These are phyloP conservation scores for Lachnellula subtilissima DNA, from an alignment of 2,329 filamentous ascomycete species.

Conservation along the genomic window DNA sequence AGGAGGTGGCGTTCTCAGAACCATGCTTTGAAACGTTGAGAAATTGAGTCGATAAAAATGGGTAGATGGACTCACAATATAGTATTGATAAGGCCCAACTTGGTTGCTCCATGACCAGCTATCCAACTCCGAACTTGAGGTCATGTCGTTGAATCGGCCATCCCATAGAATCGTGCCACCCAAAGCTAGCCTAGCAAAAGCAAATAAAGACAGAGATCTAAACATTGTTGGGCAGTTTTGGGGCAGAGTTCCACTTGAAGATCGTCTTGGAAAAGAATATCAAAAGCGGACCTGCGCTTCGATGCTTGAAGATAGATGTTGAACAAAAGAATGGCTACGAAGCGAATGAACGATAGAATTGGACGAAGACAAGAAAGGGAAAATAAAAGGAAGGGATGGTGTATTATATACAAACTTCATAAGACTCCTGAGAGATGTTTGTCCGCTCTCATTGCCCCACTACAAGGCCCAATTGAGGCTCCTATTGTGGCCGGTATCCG, in stretches of 20 bases:
- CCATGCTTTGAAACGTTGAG: slow-evolving; percentile 44
- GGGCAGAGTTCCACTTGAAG: neutral
- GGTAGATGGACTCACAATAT: slow-evolving; percentile 41
- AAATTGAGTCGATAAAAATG: neutral
- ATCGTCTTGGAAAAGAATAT: neutral
- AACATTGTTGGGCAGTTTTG: neutral
- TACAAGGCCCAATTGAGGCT: neutral
- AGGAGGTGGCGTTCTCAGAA: slow-evolving; percentile 32
- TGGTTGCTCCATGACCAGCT: slow-evolving; percentile 62
- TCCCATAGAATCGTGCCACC: slow-evolving; percentile 54
- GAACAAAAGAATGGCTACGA: neutral
- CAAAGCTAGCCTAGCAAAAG: slow-evolving; percentile 3
- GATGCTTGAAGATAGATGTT: too few relatives aligned
- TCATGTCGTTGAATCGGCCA: slow-evolving; percentile 57
- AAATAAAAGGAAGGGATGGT: neutral
- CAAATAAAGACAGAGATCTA: neutral
- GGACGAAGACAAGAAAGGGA: neutral
- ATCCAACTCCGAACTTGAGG: slow-evolving; percentile 47
- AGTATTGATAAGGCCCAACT: slow-evolving; percentile 66
- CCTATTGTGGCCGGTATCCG: neutral
- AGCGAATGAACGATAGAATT: slow-evolving; percentile 3
- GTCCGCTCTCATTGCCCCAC: neutral
- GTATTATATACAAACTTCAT: neutral
- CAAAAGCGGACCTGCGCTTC: slow-evolving; percentile 6
- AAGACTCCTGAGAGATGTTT: slow-evolving; percentile 1